Conservation (phyloP, 169 alveolate species). For the Amoebophrya sp. region DNA sequence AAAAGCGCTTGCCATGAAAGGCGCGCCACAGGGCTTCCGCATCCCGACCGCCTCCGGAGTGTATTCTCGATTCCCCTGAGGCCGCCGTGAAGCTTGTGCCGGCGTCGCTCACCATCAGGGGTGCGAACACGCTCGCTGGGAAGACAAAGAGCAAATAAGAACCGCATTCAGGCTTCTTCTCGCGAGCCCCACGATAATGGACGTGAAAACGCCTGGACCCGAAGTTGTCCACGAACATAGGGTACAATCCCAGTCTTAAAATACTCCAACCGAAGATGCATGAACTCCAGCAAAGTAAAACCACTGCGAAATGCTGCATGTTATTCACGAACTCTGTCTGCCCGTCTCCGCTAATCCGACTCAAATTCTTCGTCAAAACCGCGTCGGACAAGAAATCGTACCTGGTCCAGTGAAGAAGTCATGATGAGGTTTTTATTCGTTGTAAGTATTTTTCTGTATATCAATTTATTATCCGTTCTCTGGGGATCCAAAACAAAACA, state of each 20-base stretch:
- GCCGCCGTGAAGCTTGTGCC: background rate
- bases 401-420: too few relatives aligned
- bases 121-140: background rate
- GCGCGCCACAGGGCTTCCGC: background rate
- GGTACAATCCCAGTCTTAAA: background rate
- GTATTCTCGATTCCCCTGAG: background rate
- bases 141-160: background rate
- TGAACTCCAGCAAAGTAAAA: background rate
- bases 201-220: background rate
- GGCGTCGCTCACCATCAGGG: background rate
- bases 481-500: too few relatives aligned
- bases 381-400: background rate
- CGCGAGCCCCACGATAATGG: background rate
- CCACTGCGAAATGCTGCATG: background rate
- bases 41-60: background rate
- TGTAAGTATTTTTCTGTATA: too few relatives aligned
- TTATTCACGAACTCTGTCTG: background rate
- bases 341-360: background rate
- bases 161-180: background rate
- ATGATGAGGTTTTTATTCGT: too few relatives aligned
- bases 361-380: background rate
- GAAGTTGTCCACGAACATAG: background rate
- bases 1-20: background rate
- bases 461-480: too few relatives aligned
- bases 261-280: background rate